Percentiles rank a stretch among this genome's conserved stretches.
Conservation (phyloP, 163 green algal genomes). For the Scenedesmus sp. region DNA sequence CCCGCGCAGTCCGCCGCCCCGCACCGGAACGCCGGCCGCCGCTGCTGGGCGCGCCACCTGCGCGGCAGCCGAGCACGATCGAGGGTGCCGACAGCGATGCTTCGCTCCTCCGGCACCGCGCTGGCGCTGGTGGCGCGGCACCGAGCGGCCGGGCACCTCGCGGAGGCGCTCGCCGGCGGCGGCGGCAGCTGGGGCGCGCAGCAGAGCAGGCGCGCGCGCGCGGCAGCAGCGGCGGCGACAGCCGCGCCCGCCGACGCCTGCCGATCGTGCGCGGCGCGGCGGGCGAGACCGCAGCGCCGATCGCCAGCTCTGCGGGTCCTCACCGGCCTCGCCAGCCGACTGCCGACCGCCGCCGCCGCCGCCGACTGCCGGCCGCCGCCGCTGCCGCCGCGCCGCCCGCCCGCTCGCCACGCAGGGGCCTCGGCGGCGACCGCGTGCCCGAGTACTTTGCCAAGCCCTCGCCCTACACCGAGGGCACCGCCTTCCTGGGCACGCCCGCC, state of each 20-base stretch:
- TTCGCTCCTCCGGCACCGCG: slow-evolving; percentile 22
- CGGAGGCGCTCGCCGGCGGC: slow-evolving; percentile 10
- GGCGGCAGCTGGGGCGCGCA: slow-evolving; percentile 16
- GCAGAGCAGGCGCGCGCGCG: slow-evolving; percentile 21
- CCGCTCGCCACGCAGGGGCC: slow-evolving; percentile 42
- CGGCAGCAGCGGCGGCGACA: no score
- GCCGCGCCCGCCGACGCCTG: no score
- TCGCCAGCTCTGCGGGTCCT: no score
- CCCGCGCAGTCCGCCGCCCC: no score
- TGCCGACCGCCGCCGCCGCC: no score
- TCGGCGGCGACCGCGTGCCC: slow-evolving; percentile 71
- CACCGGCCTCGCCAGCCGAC: background rate
- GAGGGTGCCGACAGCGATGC: no score
- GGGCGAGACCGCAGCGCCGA: no score
- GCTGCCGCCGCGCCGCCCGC: background rate
- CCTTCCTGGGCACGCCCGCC: slow-evolving; percentile 90
- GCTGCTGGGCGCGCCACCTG: no score
- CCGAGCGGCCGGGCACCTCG: background rate
- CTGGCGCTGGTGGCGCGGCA: slow-evolving; percentile 19
- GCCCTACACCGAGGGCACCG: slow-evolving; percentile 87
- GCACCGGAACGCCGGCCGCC: no score
- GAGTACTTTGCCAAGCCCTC: slow-evolving; percentile 81
- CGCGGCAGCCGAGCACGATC: no score
- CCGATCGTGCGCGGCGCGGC: no score
- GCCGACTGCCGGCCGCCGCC: no score